Percentiles rank a stretch among this genome's conserved stretches.
Conservation (phyloP, 176 grass and related monocot genomes). For the Bothriochloa decipiens region DNA sequence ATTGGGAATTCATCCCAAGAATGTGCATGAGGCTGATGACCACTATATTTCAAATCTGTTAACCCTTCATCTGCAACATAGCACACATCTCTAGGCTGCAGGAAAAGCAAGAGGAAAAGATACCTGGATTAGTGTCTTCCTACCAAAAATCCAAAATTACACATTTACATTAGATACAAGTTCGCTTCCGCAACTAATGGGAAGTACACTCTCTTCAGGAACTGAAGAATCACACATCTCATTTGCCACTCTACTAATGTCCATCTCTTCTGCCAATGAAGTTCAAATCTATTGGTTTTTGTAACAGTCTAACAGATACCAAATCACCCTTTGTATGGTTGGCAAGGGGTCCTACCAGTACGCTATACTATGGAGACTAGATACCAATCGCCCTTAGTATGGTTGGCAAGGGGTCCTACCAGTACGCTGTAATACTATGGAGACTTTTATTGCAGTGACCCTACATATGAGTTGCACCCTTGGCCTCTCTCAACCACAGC, state of each 20-base stretch:
- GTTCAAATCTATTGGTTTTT: background rate
- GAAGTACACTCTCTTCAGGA: background rate
- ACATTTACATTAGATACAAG: background rate
- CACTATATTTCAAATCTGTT: conserved; percentile 74
- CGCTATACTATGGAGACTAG: background rate
- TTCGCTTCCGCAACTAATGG: background rate
- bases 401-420: no score
- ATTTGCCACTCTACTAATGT: background rate
- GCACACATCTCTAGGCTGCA: conserved; percentile 68
- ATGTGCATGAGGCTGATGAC: conserved; percentile 61
- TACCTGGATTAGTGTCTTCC: background rate
- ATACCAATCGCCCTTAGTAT: no score
- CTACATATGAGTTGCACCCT: background rate
- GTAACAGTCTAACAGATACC: background rate
- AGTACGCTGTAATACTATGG: no score
- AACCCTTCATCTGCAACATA: conserved; percentile 78
- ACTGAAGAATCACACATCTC: background rate
- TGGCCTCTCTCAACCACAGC: background rate
- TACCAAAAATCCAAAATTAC: background rate
- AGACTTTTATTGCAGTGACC: no score
- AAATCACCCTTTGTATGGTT: background rate
- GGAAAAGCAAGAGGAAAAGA: background rate
- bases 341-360: background rate
- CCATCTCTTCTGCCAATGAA: background rate
- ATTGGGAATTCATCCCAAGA: conserved; percentile 89